Evolutionary conservation across 495 filamentous ascomycete genomes (phyloP), one percentile per base, ranked within the genome.

Genomic region (Penicillium antarcticum): DNA sequence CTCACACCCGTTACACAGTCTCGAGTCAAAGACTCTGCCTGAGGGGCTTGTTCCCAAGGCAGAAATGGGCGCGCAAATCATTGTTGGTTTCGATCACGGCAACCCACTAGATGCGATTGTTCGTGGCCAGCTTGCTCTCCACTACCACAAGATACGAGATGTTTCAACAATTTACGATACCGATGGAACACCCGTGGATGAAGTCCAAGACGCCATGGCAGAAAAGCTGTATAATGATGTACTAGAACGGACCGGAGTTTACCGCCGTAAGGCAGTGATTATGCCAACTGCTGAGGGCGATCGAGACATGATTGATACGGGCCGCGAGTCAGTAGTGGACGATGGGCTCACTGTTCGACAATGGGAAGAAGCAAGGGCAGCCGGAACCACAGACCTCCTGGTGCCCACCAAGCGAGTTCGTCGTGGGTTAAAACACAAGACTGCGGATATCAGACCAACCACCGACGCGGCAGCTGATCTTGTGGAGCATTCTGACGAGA

Each of bases 1-100:
- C 69, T 99, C 94, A 9, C 89, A 92, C 62, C 83, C 85, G 40
- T 76, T 99, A 45, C 78, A 77, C 38, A 85, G 83, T 29, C 85
- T 84, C 52, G 51, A 72, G 19, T 59, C 70, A 3, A 68, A 65
- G 16, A 74, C 60, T 16, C 65, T 81, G 36, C 80, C 76, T 6
- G 60, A 65, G 48, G 75, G 71, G 35, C 77, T 76, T 48, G 70
- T 74, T n/a, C 87, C 84, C 51, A 96, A 92, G 13, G 94, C 88
- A 40, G 94, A 99, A 63, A 88, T 96, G 80, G 94, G 94, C 33
- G 94, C 95, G 14, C 94, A 96, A 71, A 97, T 99, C 42, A 89
- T 99, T 55, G 96, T 94, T 24, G 94, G 94, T 2, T 99, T 97
- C 60, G 90, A 97, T 50, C 83, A 87, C 62, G 94, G 94, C 1